phyloP scores from a whole-genome alignment of 2,329 filamentous ascomycete genomes.

The Lecanicillium sp. region DNA sequence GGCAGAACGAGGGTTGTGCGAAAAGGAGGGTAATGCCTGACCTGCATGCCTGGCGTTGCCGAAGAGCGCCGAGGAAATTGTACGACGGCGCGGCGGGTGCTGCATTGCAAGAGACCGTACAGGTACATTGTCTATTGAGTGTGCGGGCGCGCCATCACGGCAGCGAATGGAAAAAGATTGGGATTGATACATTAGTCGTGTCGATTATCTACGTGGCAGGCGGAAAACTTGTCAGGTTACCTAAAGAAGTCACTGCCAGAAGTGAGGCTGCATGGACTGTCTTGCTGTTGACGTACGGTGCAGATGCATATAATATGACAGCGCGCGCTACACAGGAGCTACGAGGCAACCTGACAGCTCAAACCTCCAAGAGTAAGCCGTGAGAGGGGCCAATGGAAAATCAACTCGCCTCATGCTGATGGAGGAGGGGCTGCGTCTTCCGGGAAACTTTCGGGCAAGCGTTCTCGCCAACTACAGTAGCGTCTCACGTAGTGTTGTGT shows the following conservation, averaged over 20 bases:
- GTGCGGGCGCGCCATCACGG: too few species aligned
- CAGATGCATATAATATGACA: too few species aligned
- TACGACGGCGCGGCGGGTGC: too few species aligned
- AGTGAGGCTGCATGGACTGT: neutral
- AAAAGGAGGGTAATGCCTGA: neutral
- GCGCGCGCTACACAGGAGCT: too few species aligned
- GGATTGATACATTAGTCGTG: neutral
- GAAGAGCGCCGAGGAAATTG: slow-evolving; percentile 1
- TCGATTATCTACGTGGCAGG: neutral
- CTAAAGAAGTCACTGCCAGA: neutral
- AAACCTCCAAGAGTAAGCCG: neutral
- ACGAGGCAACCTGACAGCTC: too few species aligned
- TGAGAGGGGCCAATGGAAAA: neutral
- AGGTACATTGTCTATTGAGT: neutral
- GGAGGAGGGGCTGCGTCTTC: neutral
- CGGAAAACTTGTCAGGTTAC: neutral
- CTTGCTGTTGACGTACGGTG: neutral
- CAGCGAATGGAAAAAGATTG: neutral
- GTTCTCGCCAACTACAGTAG: slow-evolving; percentile 3
- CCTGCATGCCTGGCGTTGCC: neutral
- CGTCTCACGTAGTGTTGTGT: neutral
- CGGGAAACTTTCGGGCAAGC: slow-evolving; percentile 2
- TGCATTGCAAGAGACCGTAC: neutral
- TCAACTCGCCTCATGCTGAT: neutral
- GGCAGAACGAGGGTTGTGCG: slow-evolving; percentile 5